A percentile compares a stretch with the other conserved stretches of the same genome.
Evolutionary conservation across 768 basidiomycete species (phyloP).

Genomic region (Nidularia pulvinata): DNA sequence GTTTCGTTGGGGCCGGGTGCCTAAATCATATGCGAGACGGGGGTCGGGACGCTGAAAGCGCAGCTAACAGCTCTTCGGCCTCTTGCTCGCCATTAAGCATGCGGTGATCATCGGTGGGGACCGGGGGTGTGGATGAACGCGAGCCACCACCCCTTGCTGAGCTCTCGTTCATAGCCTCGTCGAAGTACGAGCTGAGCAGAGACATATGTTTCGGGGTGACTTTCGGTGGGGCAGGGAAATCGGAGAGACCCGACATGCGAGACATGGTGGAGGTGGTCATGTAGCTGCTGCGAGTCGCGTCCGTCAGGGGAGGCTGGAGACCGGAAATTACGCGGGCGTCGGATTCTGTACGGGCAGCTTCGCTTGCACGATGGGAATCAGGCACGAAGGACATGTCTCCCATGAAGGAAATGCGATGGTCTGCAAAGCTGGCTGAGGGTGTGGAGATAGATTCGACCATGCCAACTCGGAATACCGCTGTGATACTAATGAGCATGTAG

Average conservation of each 20-base stretch:
- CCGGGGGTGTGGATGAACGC: not conserved
- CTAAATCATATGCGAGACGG: not conserved
- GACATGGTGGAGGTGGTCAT: conserved; percentile 62
- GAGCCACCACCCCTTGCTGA: conserved; percentile 5
- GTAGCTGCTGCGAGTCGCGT: conserved; percentile 49
- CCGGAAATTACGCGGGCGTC: conserved; percentile 15
- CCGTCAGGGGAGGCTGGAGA: conserved; percentile 29
- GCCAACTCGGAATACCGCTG: conserved; percentile 51
- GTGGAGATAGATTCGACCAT: conserved; percentile 48
- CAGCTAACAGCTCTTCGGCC: not conserved
- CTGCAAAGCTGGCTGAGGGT: conserved; percentile 38
- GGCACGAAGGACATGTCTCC: conserved; percentile 29
- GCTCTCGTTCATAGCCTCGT: conserved; percentile 18
- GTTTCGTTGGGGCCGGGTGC: not conserved
- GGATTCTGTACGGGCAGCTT: not conserved
- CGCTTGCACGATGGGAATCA: conserved; percentile 1
- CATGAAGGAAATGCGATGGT: conserved; percentile 35
- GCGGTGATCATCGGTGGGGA: conserved; percentile 3
- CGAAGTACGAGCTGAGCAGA: conserved; percentile 43
- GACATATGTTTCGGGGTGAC: conserved; percentile 28
- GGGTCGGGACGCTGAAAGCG: not conserved
- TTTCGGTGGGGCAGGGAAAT: conserved; percentile 67
- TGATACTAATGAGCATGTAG: not conserved
- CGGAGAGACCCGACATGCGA: conserved; percentile 69
- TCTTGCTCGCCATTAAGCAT: not conserved